Evolutionary conservation across 345 rosid species (phyloP), one percentile per base, ranked within the genome.

Genomic region (Populus davidiana): DNA sequence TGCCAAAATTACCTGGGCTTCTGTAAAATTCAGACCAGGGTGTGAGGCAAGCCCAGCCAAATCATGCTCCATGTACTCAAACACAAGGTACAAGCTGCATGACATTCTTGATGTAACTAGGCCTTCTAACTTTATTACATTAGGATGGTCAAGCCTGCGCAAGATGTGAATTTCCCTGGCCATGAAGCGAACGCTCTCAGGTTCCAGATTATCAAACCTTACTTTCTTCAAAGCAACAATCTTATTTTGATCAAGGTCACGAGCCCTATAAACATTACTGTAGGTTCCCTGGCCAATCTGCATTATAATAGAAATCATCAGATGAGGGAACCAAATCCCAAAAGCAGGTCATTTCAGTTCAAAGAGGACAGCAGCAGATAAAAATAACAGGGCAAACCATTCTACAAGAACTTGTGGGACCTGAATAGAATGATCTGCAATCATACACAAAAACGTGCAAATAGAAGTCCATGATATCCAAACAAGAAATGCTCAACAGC

Each of bases 261-360:
- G 90, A 70, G 99, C 99, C 78, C 98, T 90, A 72, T 96, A 96
- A 39, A 96, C 99, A 43, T 93, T 96, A 82, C 98, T 93, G 74
- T 96, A 96, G 52, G 99, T 96, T 78, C 99, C 99, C 83, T 96
- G 99, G 75, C 99, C 99, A 87, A 96, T 96, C 99, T 96, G 89
- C 90, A 87, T 7, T 38, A 54, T 35, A 52, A 35, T 70, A 76
- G 0, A 75, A n/a, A 33, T 25, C 63, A 80, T 77, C 69, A 82
- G 56, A 79, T 35, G 23, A 59, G 64, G 70, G 54, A 69, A n/a
- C 21, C 38, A 74, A 72, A 41, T 62, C 65, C 29, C 71, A 56
- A 56, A 25, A 56, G 25, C 8, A 29, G 44, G 21, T 49, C 35
- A 69, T 18, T 17, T 80, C 68, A 61, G 21, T 27, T 16, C 21